These are phyloP conservation scores for Scheffersomyces parashehatae DNA, from an alignment of 1,139 yeast species.

Conservation along the genomic window DNA sequence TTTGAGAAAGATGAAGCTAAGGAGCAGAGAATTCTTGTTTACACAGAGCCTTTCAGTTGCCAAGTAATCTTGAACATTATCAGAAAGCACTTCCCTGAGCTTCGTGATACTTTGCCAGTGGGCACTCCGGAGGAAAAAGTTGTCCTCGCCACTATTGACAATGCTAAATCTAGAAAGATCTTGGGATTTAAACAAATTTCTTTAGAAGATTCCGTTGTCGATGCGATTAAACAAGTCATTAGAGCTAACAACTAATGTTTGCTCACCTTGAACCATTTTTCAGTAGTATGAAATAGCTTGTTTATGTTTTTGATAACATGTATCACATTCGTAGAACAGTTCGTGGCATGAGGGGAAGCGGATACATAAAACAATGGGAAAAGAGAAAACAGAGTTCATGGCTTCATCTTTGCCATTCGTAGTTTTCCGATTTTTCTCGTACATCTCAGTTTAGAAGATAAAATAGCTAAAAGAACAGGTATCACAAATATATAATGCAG, in stretches of 20 bases:
- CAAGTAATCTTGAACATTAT: constrained; percentile 11
- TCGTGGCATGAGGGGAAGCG: too few species aligned
- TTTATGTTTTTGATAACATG: too few species aligned
- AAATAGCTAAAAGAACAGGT: too few species aligned
- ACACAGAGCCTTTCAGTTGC: constrained; percentile 7
- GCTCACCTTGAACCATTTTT: too few species aligned
- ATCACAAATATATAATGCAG: too few species aligned
- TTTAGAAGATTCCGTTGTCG: constrained; percentile 39
- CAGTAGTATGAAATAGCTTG: too few species aligned
- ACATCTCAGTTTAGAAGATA: too few species aligned
- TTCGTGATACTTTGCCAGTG: constrained; percentile 23
- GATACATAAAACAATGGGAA: too few species aligned
- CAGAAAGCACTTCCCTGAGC: constrained; percentile 10
- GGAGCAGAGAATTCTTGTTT: constrained; percentile 10
- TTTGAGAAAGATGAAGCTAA: constrained; percentile 14
- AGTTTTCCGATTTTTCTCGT: too few species aligned
- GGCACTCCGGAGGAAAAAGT: constrained; percentile 27
- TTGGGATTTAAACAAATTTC: constrained; percentile 38
- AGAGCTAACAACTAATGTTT: neutral
- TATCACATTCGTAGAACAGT: too few species aligned
- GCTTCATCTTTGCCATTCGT: too few species aligned
- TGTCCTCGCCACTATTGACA: constrained; percentile 11
- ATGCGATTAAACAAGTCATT: constrained; percentile 38
- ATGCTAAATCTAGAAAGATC: constrained; percentile 28
- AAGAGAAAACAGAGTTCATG: too few species aligned